Conservation (phyloP, 2,329 filamentous ascomycete species). For the Penicillium sp. region DNA sequence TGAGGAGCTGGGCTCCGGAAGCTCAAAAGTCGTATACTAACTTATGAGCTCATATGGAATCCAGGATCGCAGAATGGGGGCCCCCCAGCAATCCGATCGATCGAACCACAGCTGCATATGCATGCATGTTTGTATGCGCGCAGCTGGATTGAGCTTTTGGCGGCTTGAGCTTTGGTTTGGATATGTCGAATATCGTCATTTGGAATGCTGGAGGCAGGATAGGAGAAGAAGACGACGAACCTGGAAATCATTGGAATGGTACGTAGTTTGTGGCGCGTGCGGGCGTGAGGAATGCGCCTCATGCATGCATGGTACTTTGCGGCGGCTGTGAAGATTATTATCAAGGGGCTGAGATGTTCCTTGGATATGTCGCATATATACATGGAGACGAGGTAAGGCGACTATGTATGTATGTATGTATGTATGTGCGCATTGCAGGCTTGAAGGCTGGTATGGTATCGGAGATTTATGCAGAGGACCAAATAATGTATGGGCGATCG, state of each 20-base stretch:
- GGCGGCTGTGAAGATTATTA: neutral
- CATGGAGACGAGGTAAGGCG: neutral
- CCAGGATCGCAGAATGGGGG: conserved; percentile 23
- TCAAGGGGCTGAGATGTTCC: neutral
- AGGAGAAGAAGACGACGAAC: no score
- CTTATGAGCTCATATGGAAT: conserved; percentile 9
- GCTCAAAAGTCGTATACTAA: conserved; percentile 16
- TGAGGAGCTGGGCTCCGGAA: conserved; percentile 20
- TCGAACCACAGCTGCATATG: conserved; percentile 12
- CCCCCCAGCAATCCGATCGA: conserved; percentile 4
- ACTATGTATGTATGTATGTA: neutral
- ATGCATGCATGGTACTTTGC: neutral
- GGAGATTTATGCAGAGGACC: neutral
- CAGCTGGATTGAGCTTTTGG: neutral
- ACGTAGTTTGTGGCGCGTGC: no score
- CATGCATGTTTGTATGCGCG: conserved; percentile 3
- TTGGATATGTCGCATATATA: neutral
- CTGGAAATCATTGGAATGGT: neutral
- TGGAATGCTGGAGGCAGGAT: neutral
- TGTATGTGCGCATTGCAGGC: no score
- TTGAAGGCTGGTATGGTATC: no score
- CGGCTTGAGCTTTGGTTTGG: neutral
- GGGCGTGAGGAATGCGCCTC: neutral
- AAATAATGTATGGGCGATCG: neutral
- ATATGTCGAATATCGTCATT: neutral